Base-by-base conservation (phyloP, 2,329 filamentous ascomycete genomes). In the Tothia fuscella region DNA sequence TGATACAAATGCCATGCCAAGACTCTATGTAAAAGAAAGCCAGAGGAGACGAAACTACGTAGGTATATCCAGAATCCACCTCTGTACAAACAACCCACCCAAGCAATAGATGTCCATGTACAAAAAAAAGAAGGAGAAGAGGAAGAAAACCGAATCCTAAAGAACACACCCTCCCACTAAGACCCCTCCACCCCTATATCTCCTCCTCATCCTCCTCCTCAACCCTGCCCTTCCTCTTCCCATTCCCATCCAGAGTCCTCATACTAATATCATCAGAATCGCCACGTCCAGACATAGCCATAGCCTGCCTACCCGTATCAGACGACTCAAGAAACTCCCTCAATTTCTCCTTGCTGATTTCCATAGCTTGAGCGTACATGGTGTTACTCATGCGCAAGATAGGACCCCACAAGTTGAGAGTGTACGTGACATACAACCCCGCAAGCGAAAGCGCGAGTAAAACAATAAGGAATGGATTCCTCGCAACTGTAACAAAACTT, bases 371-470 rank as follows among this genome's bases (percentile, higher is more conserved):
- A 48, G 73, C 72, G 36, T 78, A 80, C 3, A 91, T 91, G 12
- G 91, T 91, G 52, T 91, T 91, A 50, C 78, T 76, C 85, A 98
- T 95, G 56, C 93, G 87, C 51, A 93, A 70, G 70, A 98, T 96
- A 0, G 91, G 91, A 1, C 91, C 91, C 66, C 93, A 88, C 13
- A 98, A 76, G 59, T 96, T 96, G 50, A 98, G 79, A 25, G 79
- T 88, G 63, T 91, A 95, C 3, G 88, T 91, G 21, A 95, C 70
- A 54, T 96, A 98, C 3, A 82, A 83, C 43, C 75, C 87, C 41
- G 82, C 74, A 9, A 71, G 79, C 31, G 82, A 63, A 39, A 96
- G 62, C 53, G 94, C 76, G 45, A 96, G 70, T 54, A 96, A 76
- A 55, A 98, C 67, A 66, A 95, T 95, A 59, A 95, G 87, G 48